Percentiles rank a stretch among this genome's conserved stretches.
phyloP scores from a whole-genome alignment of 805 yeast genomes.

The Ogataea paradorogensis region DNA sequence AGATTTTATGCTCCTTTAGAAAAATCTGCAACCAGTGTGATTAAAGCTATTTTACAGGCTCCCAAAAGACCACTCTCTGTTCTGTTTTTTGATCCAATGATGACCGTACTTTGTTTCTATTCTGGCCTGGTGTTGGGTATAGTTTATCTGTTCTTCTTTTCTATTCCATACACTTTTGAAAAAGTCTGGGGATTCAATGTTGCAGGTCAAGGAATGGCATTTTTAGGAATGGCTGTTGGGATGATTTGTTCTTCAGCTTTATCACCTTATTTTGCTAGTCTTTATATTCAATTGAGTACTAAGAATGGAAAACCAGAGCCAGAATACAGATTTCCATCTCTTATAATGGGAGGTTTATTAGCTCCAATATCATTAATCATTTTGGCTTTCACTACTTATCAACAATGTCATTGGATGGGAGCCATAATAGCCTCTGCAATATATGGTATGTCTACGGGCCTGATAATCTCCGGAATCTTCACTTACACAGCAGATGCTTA shows the following conservation, averaged over 20 bases:
- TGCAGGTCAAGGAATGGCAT: conserved; percentile 62
- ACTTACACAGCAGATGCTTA: conserved; percentile 42
- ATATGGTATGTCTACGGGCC: conserved; percentile 43
- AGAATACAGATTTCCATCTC: conserved; percentile 56
- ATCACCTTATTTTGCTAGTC: conserved; percentile 32
- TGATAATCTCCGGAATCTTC: conserved; percentile 40
- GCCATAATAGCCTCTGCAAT: conserved; percentile 43
- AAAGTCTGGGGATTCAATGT: conserved; percentile 49
- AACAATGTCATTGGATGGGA: conserved; percentile 51
- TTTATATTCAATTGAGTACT: conserved; percentile 34
- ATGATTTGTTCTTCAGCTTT: conserved; percentile 41
- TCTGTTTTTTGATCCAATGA: conserved; percentile 52
- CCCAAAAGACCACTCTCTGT: conserved; percentile 52
- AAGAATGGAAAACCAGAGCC: conserved; percentile 47
- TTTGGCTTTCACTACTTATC: conserved; percentile 57
- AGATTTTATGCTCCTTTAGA: conserved; percentile 42
- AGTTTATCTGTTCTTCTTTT: conserved; percentile 62
- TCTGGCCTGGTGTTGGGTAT: conserved; percentile 58
- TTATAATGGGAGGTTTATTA: conserved; percentile 52
- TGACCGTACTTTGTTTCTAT: conserved; percentile 50
- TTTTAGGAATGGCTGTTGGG: conserved; percentile 56
- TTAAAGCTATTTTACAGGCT: conserved; percentile 41
- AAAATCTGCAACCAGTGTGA: conserved; percentile 33
- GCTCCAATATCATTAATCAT: conserved; percentile 56
- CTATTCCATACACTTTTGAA: conserved; percentile 58